These are phyloP conservation scores for Lactifluus volemus DNA, from an alignment of 768 basidiomycete species.

Conservation along the genomic window DNA sequence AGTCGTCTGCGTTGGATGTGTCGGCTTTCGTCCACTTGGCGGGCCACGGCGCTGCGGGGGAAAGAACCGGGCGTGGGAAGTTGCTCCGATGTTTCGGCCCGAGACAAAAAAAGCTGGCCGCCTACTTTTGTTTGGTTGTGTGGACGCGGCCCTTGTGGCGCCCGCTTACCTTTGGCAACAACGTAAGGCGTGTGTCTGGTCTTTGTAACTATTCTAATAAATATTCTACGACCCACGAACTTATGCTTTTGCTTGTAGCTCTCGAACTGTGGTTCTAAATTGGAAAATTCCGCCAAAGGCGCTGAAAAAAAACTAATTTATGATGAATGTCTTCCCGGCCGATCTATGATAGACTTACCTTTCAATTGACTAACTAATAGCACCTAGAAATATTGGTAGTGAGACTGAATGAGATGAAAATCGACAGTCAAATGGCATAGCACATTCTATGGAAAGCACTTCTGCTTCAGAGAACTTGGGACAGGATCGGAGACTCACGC, in stretches of 20 bases:
- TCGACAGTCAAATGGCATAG: not conserved
- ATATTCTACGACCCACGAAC: not conserved
- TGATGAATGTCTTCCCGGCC: not conserved
- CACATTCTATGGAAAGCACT: not conserved
- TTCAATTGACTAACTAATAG: not conserved
- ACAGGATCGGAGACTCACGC: not conserved
- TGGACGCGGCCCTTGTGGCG: slow-evolving; percentile 12
- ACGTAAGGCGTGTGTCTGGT: not conserved
- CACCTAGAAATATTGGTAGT: not conserved
- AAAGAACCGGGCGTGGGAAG: slow-evolving; percentile 21
- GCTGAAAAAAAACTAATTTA: not conserved
- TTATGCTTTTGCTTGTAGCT: not conserved
- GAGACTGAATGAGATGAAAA: not conserved
- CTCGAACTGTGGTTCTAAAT: not conserved
- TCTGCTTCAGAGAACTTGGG: not conserved
- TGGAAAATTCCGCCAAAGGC: not conserved
- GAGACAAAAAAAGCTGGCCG: slow-evolving; percentile 15
- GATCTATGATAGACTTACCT: not conserved
- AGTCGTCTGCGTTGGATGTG: slow-evolving; percentile 17
- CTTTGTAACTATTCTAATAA: not conserved
- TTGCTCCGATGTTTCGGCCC: slow-evolving; percentile 17
- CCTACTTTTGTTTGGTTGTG: slow-evolving; percentile 16
- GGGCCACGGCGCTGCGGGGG: slow-evolving; percentile 21
- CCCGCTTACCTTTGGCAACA: slow-evolving; percentile 11
- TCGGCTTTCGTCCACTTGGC: slow-evolving; percentile 20